phyloP scores from a whole-genome alignment of 2,329 filamentous ascomycete genomes.

The Fusarium sp. region DNA sequence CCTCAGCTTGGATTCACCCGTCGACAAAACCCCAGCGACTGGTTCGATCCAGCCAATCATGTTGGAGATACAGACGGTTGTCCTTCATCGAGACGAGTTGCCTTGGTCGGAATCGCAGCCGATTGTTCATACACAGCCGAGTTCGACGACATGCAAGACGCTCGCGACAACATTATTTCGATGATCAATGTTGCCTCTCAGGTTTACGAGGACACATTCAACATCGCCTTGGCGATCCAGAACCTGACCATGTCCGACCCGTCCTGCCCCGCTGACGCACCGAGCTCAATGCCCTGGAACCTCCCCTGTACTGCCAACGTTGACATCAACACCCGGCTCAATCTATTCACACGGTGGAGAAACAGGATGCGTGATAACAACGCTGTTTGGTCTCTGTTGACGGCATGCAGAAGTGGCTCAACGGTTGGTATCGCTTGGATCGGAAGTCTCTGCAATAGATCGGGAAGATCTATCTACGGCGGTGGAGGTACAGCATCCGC shows the following conservation, averaged over 20 bases:
- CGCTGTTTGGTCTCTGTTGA: slow-evolving; percentile 87
- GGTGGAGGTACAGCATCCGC: slow-evolving; percentile 88
- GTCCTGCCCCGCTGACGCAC: slow-evolving; percentile 70
- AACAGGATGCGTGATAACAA: slow-evolving; percentile 75
- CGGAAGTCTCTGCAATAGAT: slow-evolving; percentile 75
- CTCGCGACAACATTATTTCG: slow-evolving; percentile 77
- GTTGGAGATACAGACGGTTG: slow-evolving; percentile 84
- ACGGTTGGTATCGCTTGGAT: slow-evolving; percentile 91
- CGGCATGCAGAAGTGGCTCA: slow-evolving; percentile 76
- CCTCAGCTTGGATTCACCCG: background rate
- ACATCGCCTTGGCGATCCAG: slow-evolving; percentile 84
- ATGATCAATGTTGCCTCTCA: slow-evolving; percentile 85
- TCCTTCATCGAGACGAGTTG: slow-evolving; percentile 81
- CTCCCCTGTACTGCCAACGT: slow-evolving; percentile 69
- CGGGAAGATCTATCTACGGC: slow-evolving; percentile 51
- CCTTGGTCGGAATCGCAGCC: slow-evolving; percentile 88
- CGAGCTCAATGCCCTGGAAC: slow-evolving; percentile 77
- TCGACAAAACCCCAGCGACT: background rate
- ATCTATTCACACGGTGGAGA: slow-evolving; percentile 85
- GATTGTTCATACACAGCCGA: slow-evolving; percentile 83
- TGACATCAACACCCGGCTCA: slow-evolving; percentile 77
- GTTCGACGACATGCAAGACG: slow-evolving; percentile 71
- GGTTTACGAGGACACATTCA: slow-evolving; percentile 86
- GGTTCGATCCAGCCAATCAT: slow-evolving; percentile 1
- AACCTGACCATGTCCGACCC: slow-evolving; percentile 79